These are phyloP conservation scores for Sporobolomyces phaffii DNA, from an alignment of 768 basidiomycete genomes.

Conservation along the genomic window DNA sequence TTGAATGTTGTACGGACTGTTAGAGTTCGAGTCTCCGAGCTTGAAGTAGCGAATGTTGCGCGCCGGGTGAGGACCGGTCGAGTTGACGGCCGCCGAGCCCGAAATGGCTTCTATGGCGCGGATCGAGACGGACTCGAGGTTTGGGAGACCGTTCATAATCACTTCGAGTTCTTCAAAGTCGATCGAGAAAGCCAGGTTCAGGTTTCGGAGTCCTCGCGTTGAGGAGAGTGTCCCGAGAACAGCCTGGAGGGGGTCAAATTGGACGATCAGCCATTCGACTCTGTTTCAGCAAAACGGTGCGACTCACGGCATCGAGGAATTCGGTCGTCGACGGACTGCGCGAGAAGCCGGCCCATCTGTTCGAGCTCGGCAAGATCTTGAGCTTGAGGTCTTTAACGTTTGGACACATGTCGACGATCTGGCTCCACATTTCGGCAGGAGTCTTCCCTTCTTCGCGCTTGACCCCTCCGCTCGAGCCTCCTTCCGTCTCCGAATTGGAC, in stretches of 20 bases:
- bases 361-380: neutral
- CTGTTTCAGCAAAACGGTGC: neutral
- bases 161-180: slow-evolving; percentile 30
- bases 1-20: too few relatives aligned
- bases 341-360: neutral
- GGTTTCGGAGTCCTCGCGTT: neutral
- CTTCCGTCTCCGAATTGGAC: neutral
- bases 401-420: neutral
- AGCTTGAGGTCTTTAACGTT: slow-evolving; percentile 1
- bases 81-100: neutral
- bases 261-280: neutral
- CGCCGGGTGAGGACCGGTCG: slow-evolving; percentile 12
- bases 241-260: neutral
- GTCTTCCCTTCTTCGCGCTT: neutral
- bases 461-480: neutral
- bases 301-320: slow-evolving; percentile 8
- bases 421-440: neutral
- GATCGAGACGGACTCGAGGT: slow-evolving; percentile 6
- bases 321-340: neutral
- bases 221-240: slow-evolving; percentile 19
- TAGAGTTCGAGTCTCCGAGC: neutral
- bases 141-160: slow-evolving; percentile 5
- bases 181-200: slow-evolving; percentile 10
- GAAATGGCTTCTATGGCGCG: slow-evolving; percentile 1
- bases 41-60: neutral